Evolutionary conservation across 768 basidiomycete species (phyloP).

Genomic region (Clavaria fumosa): DNA sequence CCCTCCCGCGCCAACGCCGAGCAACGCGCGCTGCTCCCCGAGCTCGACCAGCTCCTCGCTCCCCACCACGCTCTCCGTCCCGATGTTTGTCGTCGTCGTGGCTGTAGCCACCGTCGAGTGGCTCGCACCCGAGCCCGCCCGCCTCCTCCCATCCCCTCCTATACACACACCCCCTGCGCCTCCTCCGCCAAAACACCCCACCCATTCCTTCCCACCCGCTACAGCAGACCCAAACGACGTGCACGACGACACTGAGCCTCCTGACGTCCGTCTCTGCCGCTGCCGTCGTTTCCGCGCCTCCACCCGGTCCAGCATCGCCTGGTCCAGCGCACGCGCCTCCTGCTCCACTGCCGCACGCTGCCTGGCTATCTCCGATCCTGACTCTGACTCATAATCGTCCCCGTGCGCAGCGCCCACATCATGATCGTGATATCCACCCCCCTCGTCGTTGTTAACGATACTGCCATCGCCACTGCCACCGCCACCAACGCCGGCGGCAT

Average conservation of each 20-base stretch:
- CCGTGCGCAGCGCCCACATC: conserved; percentile 39
- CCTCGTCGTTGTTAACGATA: no score
- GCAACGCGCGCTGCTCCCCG: conserved; percentile 60
- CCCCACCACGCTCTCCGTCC: conserved; percentile 68
- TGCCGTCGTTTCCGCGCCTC: conserved; percentile 64
- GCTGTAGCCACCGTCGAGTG: conserved; percentile 64
- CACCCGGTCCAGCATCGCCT: conserved; percentile 75
- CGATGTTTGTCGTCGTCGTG: conserved; percentile 45
- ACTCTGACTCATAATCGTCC: no score
- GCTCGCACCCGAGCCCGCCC: conserved; percentile 50
- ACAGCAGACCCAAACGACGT: conserved; percentile 31
- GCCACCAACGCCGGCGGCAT: no score
- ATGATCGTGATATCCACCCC: no score
- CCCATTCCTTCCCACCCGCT: no score
- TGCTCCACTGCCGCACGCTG: conserved; percentile 47
- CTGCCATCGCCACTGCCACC: no score
- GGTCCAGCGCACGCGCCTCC: conserved; percentile 73
- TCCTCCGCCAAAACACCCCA: no score
- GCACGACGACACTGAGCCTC: conserved; percentile 50
- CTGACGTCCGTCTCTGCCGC: no score
- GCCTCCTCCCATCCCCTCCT: conserved; percentile 49
- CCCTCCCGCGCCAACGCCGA: conserved; percentile 54
- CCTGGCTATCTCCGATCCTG: conserved; percentile 35
- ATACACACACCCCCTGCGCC: conserved; percentile 57
- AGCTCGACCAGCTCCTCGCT: conserved; percentile 75